Evolutionary conservation across 1,284 basidiomycete species (phyloP).

Genomic region (Boletus sp.): DNA sequence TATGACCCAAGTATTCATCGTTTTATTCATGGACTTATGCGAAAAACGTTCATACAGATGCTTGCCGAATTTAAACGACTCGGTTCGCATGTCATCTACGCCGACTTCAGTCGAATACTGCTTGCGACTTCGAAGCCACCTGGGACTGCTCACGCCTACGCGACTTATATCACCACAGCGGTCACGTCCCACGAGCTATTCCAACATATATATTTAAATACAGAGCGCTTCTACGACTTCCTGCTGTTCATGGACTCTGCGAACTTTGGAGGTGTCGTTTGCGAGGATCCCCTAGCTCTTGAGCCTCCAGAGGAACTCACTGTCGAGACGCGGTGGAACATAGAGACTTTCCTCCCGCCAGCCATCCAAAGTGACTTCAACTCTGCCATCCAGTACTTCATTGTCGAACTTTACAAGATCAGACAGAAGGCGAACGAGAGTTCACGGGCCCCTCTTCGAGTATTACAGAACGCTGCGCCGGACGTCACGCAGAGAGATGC

Average conservation of each 20-base stretch:
- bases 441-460: conserved; percentile 69
- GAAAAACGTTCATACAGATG: conserved; percentile 96
- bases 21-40: conserved; percentile 95
- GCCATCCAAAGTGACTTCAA: conserved; percentile 81
- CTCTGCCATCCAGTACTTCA: conserved; percentile 75
- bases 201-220: conserved; percentile 86
- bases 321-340: conserved; percentile 95
- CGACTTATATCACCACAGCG: conserved; percentile 90
- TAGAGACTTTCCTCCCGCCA: conserved; percentile 84
- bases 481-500: conserved; percentile 65
- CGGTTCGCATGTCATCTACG: conserved; percentile 91
- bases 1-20: conserved; percentile 93
- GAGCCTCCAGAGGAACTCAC: conserved; percentile 64
- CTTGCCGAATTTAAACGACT: conserved; percentile 95
- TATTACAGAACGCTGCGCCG: conserved; percentile 65
- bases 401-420: conserved; percentile 81
- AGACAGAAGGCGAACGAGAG: conserved; percentile 61
- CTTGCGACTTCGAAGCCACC: conserved; percentile 95
- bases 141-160: conserved; percentile 92
- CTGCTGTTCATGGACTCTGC: conserved; percentile 94
- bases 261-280: conserved; percentile 90
- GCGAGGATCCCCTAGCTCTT: conserved; percentile 67
- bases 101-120: conserved; percentile 90
- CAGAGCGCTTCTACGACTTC: conserved; percentile 92
- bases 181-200: conserved; percentile 95